Evolutionary conservation across 2,329 filamentous ascomycete species (phyloP).

Genomic region (Aspergillus sergii): DNA sequence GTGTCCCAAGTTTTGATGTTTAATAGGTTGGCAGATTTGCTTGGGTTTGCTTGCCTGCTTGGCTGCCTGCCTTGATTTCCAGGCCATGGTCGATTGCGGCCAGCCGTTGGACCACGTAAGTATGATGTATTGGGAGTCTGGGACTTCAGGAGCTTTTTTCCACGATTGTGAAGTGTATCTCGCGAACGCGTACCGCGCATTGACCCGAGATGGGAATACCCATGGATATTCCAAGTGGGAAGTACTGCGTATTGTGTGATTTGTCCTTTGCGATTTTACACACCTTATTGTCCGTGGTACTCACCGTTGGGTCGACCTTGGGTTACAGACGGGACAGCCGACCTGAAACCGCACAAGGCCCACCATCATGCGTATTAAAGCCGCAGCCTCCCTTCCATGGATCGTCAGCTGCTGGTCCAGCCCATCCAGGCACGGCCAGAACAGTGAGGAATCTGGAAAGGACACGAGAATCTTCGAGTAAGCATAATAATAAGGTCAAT

Average conservation of each 20-base stretch:
- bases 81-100: neutral
- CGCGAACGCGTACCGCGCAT: neutral
- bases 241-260: constrained; percentile 1
- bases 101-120: neutral
- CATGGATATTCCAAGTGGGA: neutral
- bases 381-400: neutral
- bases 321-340: constrained; percentile 16
- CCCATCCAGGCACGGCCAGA: constrained; percentile 12
- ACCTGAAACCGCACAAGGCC: constrained; percentile 17
- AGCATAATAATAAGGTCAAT: constrained; percentile 1
- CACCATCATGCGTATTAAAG: constrained; percentile 10
- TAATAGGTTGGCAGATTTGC: neutral
- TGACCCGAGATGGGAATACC: neutral
- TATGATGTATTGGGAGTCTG: constrained; percentile 4
- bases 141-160: neutral
- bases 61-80: neutral
- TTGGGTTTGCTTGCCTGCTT: neutral
- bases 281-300: constrained; percentile 12
- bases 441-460: neutral
- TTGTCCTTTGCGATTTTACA: constrained; percentile 10
- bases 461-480: constrained; percentile 3
- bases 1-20: neutral
- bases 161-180: neutral
- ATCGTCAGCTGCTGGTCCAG: neutral
- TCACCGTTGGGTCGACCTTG: constrained; percentile 15